Evolutionary conservation across 148 eudicot species (phyloP).

Genomic region (Talinum fruticosum): DNA sequence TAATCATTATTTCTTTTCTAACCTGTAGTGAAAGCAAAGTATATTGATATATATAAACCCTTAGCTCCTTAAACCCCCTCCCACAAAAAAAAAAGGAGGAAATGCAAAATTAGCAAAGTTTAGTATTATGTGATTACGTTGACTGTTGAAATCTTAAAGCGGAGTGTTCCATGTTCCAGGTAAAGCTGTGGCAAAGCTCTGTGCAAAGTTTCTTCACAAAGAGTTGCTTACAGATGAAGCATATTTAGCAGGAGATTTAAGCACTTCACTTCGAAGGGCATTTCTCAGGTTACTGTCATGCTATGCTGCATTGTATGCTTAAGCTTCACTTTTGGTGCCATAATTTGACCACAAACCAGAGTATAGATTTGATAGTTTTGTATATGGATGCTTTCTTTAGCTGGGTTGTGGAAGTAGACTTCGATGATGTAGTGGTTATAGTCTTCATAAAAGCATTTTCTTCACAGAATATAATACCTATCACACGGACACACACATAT

Average conservation of each 20-base stretch:
- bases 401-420: no score
- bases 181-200: constrained; percentile 65
- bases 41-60: no score
- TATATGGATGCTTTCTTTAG: background rate
- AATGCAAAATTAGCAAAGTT: no score
- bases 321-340: background rate
- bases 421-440: no score
- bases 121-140: background rate
- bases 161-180: constrained; percentile 38
- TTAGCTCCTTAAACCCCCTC: background rate
- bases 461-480: no score
- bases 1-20: no score
- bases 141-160: background rate
- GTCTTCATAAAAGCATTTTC: no score
- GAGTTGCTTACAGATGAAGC: constrained; percentile 58
- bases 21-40: background rate
- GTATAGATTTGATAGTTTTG: background rate
- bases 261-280: constrained; percentile 41
- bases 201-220: constrained; percentile 82
- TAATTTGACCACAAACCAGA: background rate
- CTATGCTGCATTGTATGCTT: background rate
- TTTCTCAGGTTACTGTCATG: constrained; percentile 55
- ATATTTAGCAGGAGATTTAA: constrained; percentile 52
- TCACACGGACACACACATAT: no score
- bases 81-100: background rate